These are phyloP conservation scores for Annulohypoxylon moriforme DNA, from an alignment of 495 filamentous ascomycete genomes.

Conservation along the genomic window DNA sequence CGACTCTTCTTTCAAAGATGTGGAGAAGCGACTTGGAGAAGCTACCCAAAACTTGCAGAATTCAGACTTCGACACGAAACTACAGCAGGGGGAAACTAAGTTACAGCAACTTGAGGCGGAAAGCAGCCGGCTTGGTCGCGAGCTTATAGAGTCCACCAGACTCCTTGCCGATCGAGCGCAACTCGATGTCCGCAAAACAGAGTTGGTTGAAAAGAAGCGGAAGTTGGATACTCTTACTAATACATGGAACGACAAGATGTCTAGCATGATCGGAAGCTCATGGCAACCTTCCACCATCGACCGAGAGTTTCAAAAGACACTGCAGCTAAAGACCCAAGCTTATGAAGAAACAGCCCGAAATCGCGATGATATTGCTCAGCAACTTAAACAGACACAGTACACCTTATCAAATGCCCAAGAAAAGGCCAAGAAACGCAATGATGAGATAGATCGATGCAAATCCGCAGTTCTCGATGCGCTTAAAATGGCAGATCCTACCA, in stretches of 20 bases:
- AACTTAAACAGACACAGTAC: slow-evolving; percentile 81
- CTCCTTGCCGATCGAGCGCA: slow-evolving; percentile 82
- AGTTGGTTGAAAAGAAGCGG: slow-evolving; percentile 74
- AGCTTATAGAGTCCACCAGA: slow-evolving; percentile 82
- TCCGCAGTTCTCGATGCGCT: slow-evolving; percentile 57
- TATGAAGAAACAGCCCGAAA: slow-evolving; percentile 71
- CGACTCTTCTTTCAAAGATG: slow-evolving; percentile 76
- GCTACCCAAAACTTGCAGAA: slow-evolving; percentile 69
- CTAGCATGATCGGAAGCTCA: slow-evolving; percentile 65
- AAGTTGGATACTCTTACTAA: slow-evolving; percentile 80
- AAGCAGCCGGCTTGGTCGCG: slow-evolving; percentile 72
- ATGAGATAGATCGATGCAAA: slow-evolving; percentile 71
- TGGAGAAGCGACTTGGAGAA: slow-evolving; percentile 69
- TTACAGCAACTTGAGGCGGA: slow-evolving; percentile 76
- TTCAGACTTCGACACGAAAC: slow-evolving; percentile 74
- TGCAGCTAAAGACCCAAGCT: slow-evolving; percentile 65
- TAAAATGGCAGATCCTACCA: slow-evolving; percentile 47
- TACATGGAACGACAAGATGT: slow-evolving; percentile 77
- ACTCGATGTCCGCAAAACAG: slow-evolving; percentile 80
- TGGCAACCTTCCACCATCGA: slow-evolving; percentile 81
- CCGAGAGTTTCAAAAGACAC: slow-evolving; percentile 71
- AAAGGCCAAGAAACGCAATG: slow-evolving; percentile 69
- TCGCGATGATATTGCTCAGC: slow-evolving; percentile 74
- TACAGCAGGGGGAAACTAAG: slow-evolving; percentile 69
- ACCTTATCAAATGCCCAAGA: slow-evolving; percentile 74